Base-by-base conservation (phyloP, 2,329 filamentous ascomycete species). In the Bipolaris bicolor region DNA sequence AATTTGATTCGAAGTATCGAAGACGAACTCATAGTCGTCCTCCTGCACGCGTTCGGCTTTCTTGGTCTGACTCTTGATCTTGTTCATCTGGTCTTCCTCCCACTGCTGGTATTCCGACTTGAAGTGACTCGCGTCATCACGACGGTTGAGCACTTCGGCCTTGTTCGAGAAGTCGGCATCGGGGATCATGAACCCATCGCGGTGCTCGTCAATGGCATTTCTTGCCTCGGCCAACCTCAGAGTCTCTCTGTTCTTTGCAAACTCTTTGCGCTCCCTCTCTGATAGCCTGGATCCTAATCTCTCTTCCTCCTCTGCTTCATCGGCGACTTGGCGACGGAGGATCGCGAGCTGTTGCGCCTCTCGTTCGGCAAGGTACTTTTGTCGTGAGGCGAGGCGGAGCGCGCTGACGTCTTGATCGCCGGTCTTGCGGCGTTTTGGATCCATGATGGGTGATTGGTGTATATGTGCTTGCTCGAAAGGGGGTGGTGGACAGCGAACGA, bases 361-460 rank as follows among this genome's bases (percentile, higher is more conserved):
- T 62, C 95, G 86, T 81, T 99, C 98, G 77, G 92, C 92, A 29
- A 99, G 82, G 72, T 99, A 99, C 64, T 95, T 89, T 72, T 97
- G 93, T 59, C 95, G 86, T 3, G 93, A 96, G 31, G 92, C 86
- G 70, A 95, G 83, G 40, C 95, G 85, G 16, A 97, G 78, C 60
- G 96, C 92, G 2, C 88, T 87, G 73, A 97, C 55, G 47, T 73
- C 66, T 34, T 66, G 66, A 20, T 66, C 60, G 62, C 64, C 61
- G 10, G 63, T 66, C 55, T 63, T 68, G 37, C 69, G 66, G 41
- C 69, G 68, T 50, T 75, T 74, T 4, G 70, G 52, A 50, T 73
- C 68, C 62, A 71, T 72, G 41, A 5, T 66, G 49, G 49, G 16
- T 7, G 34, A 24, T 34, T 11, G 15, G 20, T 31, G 43, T 45